phyloP scores from a whole-genome alignment of 2,329 filamentous ascomycete genomes.

The Pezicula radicicola region DNA sequence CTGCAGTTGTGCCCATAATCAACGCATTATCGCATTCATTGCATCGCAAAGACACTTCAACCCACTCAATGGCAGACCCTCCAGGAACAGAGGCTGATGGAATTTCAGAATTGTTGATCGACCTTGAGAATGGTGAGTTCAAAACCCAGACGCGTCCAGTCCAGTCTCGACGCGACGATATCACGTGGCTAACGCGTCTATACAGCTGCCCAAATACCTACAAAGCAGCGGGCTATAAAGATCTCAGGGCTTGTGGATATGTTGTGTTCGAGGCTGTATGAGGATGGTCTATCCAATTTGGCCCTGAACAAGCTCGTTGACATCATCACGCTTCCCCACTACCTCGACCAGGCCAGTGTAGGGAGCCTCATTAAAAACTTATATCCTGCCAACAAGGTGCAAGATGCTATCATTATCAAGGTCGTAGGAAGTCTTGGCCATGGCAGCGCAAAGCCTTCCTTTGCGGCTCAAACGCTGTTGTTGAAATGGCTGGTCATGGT shows the following conservation, averaged over 20 bases:
- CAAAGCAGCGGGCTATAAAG: conserved; percentile 62
- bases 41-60: too few species aligned
- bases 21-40: too few species aligned
- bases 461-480: conserved; percentile 66
- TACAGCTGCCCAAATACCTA: conserved; percentile 55
- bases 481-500: conserved; percentile 78
- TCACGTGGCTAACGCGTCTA: neutral
- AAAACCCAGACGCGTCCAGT: conserved; percentile 17
- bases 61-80: too few species aligned
- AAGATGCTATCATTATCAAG: conserved; percentile 57
- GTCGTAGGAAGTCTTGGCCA: conserved; percentile 74
- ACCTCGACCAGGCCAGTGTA: conserved; percentile 74
- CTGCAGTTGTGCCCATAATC: too few species aligned
- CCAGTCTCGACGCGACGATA: neutral
- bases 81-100: too few species aligned
- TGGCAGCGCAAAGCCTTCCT: conserved; percentile 70
- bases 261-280: conserved; percentile 61
- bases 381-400: conserved; percentile 68
- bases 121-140: conserved; percentile 22
- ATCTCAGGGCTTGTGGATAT: conserved; percentile 63
- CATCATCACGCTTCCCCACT: conserved; percentile 61
- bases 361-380: conserved; percentile 68
- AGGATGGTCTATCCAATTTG: conserved; percentile 61
- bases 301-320: conserved; percentile 62
- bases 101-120: conserved; percentile 7